Conservation (phyloP, 768 basidiomycete species). For the Boletales sp. region DNA sequence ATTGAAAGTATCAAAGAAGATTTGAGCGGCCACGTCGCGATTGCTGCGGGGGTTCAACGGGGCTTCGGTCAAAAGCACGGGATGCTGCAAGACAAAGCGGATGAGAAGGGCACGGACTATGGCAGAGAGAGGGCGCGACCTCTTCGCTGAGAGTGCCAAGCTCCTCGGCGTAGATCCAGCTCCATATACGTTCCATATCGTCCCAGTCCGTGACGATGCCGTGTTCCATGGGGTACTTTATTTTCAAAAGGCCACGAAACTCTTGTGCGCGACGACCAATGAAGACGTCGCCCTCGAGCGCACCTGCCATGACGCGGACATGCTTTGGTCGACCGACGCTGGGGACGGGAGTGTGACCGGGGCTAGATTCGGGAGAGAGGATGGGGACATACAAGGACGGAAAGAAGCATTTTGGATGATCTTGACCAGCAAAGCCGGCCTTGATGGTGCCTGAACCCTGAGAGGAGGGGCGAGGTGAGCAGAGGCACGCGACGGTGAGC, state of each 20-base stretch:
- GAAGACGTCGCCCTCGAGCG: slow-evolving; percentile 93
- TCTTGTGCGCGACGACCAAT: slow-evolving; percentile 96
- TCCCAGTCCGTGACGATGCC: slow-evolving; percentile 99
- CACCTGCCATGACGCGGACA: slow-evolving; percentile 96
- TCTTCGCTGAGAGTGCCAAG: slow-evolving; percentile 95
- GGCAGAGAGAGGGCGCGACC: slow-evolving; percentile 45
- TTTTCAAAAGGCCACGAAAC: slow-evolving; percentile 90
- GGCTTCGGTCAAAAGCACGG: slow-evolving; percentile 95
- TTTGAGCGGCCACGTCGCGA: slow-evolving; percentile 94
- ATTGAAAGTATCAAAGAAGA: slow-evolving; percentile 99
- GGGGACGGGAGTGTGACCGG: slow-evolving; percentile 17
- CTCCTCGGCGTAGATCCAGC: slow-evolving; percentile 95
- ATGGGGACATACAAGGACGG: slow-evolving; percentile 85
- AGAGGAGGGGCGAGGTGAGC: slow-evolving; percentile 23
- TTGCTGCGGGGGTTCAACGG: slow-evolving; percentile 96
- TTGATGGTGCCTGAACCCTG: slow-evolving; percentile 99
- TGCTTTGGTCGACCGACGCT: slow-evolving; percentile 98
- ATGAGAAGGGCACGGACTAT: not conserved
- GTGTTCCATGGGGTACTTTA: slow-evolving; percentile 99
- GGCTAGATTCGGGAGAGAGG: slow-evolving; percentile 25
- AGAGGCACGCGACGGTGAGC: slow-evolving; percentile 21
- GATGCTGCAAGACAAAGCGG: slow-evolving; percentile 62
- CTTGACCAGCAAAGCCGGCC: slow-evolving; percentile 98
- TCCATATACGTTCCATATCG: slow-evolving; percentile 99
- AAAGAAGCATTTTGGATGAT: slow-evolving; percentile 99